phyloP scores from a whole-genome alignment of 768 basidiomycete species.

The Filobasidium wieringae region DNA sequence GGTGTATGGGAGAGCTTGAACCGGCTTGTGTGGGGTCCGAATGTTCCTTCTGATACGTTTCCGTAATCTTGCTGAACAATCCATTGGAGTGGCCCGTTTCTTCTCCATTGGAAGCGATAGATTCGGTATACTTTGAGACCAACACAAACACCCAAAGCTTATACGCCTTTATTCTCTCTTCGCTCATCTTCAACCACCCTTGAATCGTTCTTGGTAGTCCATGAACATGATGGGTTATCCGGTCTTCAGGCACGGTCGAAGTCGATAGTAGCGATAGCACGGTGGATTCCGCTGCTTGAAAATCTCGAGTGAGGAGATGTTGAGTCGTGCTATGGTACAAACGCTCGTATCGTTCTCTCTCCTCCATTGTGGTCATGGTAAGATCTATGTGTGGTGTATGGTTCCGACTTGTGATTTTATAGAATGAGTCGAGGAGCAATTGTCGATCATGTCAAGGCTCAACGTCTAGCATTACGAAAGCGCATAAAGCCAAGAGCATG shows the following conservation, averaged over 20 bases:
- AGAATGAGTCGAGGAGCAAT: too few relatives aligned
- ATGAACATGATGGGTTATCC: background rate
- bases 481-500: too few relatives aligned
- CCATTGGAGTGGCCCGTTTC: too few relatives aligned
- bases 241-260: too few relatives aligned
- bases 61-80: too few relatives aligned
- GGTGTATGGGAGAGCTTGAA: background rate
- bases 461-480: too few relatives aligned
- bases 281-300: background rate
- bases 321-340: background rate
- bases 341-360: background rate
- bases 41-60: too few relatives aligned
- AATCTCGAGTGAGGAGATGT: background rate
- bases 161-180: background rate
- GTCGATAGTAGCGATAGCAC: background rate
- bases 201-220: background rate
- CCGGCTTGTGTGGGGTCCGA: background rate
- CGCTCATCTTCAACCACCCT: background rate
- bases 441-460: too few relatives aligned
- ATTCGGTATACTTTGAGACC: background rate
- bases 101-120: too few relatives aligned
- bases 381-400: too few relatives aligned
- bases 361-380: background rate
- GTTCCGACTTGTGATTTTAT: too few relatives aligned
- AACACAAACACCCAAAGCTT: background rate